These are phyloP conservation scores for Auriscalpium orientale DNA, from an alignment of 768 basidiomycete genomes.

Conservation along the genomic window DNA sequence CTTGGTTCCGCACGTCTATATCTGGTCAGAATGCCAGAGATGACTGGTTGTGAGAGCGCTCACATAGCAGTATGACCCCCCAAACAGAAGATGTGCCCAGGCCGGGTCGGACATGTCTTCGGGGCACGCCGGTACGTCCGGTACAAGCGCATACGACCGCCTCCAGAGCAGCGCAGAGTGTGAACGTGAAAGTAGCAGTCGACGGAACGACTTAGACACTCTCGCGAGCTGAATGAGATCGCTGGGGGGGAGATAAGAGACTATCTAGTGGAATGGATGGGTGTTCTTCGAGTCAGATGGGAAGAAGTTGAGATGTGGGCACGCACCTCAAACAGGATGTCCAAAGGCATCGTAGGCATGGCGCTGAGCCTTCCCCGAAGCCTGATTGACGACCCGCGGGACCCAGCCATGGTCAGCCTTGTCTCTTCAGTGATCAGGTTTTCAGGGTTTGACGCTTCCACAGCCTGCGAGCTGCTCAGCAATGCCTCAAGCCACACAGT, in stretches of 20 bases:
- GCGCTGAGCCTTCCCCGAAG: conserved; percentile 6
- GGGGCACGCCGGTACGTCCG: conserved; percentile 2
- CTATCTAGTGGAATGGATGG: conserved; percentile 17
- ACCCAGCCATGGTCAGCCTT: too few species aligned
- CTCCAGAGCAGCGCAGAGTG: conserved; percentile 21
- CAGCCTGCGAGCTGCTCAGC: too few species aligned
- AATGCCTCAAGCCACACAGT: too few species aligned
- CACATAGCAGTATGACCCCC: conserved; percentile 8
- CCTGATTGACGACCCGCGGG: too few species aligned
- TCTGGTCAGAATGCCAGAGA: too few species aligned
- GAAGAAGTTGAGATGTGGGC: not conserved
- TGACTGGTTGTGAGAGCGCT: not conserved
- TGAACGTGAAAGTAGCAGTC: conserved; percentile 15
- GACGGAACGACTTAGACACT: conserved; percentile 23
- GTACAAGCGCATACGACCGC: not conserved
- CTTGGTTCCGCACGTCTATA: conserved; percentile 7
- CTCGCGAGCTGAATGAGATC: conserved; percentile 25
- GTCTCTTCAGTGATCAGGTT: too few species aligned
- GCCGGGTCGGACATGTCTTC: conserved; percentile 4
- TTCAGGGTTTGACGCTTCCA: too few species aligned
- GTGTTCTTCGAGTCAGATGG: not conserved
- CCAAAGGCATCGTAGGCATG: conserved; percentile 18
- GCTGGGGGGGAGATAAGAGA: conserved; percentile 20
- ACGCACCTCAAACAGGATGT: conserved; percentile 22
- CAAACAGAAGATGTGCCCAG: conserved; percentile 7